Conservation (phyloP, 2,329 filamentous ascomycete species). For the Claviceps maximensis region DNA sequence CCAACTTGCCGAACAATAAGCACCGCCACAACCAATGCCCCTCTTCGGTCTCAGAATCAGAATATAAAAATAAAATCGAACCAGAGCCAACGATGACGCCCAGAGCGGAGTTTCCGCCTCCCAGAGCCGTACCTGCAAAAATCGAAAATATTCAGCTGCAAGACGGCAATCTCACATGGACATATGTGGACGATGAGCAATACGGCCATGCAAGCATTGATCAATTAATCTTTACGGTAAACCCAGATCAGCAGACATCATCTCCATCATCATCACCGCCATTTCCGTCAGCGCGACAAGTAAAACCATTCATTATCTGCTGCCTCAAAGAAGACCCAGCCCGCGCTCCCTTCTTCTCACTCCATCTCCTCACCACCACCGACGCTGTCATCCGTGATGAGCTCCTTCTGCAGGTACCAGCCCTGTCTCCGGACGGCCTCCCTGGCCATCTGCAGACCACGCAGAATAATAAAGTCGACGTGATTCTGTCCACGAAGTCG, state of each 20-base stretch:
- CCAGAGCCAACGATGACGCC: not conserved
- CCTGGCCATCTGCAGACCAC: constrained; percentile 24
- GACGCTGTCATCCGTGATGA: constrained; percentile 20
- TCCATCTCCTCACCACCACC: constrained; percentile 17
- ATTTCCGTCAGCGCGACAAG: not conserved
- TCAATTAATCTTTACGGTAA: constrained; percentile 18
- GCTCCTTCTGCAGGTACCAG: constrained; percentile 21
- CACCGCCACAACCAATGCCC: not conserved
- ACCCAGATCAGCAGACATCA: not conserved
- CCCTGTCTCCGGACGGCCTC: constrained; percentile 13
- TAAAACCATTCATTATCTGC: constrained; percentile 19
- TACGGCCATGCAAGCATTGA: constrained; percentile 9
- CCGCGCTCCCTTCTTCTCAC: constrained; percentile 12
- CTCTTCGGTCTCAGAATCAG: not conserved
- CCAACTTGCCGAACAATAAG: not conserved
- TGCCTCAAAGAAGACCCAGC: constrained; percentile 23
- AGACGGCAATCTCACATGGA: constrained; percentile 17
- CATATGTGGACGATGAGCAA: constrained; percentile 7
- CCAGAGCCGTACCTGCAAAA: not conserved
- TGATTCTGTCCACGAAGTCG: constrained; percentile 55
- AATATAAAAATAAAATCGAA: not conserved
- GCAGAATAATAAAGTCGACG: constrained; percentile 31
- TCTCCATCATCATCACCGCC: not conserved
- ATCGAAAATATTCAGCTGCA: constrained; percentile 12
- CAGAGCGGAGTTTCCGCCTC: not conserved